Evolutionary conservation across 495 filamentous ascomycete species (phyloP), one percentile per base, ranked within the genome.

Genomic region (Aspergillus conjunctus): DNA sequence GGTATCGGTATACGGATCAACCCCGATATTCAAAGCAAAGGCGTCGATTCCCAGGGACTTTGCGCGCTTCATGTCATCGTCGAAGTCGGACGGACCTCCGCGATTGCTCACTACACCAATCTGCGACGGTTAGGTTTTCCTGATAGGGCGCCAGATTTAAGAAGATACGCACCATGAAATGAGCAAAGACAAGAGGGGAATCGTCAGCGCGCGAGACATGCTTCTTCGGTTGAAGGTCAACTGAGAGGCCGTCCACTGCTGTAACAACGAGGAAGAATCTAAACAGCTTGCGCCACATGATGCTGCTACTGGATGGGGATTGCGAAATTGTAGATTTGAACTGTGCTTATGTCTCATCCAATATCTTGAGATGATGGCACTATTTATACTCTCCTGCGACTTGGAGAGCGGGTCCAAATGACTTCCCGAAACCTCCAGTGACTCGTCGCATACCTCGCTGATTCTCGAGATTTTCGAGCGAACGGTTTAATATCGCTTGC

Each of bases 1-100:
- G 8, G 68, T 61, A 53, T 83, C 77, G 14, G 78, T 83, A 62
- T 78, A 83, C 8, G 68, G 26, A 50, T 85, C 80, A 3, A 74
- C 72, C 33, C 79, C 84, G 51, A 85, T 83, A 67, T 86, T 85
- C 33, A 85, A 71, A 3, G 81, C 83, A 62, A 86, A 86, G 41
- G 83, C 83, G 58, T 87, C 83, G 60, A 87, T 85, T 52, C 83
- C 82, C 20, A 73, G 64, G 9, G 71, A 67, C 68, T 82, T 78
- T 43, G 85, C 83, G 9, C 77, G 75, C 32, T 77, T 66, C 77
- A 86, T 85, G 61, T 87, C 84, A 41, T 73, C 74, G 48, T 85
- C 82, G 59, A 80, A 84, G 57, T 84, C 82, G 17, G 67, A 62
- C 3, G 81, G 58, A 53, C 75, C 77, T 10, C 71, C 66, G 43